Conservation (phyloP, 2,329 filamentous ascomycete genomes). For the Trichoderma aggressivum region DNA sequence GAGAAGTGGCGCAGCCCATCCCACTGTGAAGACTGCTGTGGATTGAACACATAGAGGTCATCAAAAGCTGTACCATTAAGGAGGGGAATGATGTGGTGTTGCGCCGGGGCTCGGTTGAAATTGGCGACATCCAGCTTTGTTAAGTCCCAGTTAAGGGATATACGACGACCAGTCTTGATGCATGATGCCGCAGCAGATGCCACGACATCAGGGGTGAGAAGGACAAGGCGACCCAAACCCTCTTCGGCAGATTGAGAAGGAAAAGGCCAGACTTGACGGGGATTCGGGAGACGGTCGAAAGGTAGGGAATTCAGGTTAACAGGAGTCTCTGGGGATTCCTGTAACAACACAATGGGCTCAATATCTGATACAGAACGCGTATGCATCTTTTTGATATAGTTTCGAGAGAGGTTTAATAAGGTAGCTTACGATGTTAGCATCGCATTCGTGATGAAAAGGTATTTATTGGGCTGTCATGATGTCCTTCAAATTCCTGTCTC, state of each 20-base stretch:
- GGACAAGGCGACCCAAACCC: neutral
- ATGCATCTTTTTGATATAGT: neutral
- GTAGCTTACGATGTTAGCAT: neutral
- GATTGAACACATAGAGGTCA: neutral
- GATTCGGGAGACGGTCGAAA: neutral
- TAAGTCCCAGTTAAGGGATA: neutral
- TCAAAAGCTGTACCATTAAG: neutral
- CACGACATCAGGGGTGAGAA: neutral
- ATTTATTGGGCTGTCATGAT: neutral
- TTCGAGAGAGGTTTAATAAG: neutral
- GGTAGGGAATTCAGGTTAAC: neutral
- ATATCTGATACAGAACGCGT: neutral
- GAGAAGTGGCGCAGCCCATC: neutral
- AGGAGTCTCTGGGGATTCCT: neutral
- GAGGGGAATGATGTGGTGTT: neutral
- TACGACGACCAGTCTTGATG: neutral
- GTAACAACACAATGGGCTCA: neutral
- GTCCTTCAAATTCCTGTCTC: neutral
- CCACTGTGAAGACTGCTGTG: neutral
- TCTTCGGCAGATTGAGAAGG: neutral
- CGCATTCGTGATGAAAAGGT: neutral
- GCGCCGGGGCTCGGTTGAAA: neutral
- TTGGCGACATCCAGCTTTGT: neutral
- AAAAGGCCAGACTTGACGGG: neutral
- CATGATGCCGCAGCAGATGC: neutral